phyloP scores from a whole-genome alignment of 352 stramenopile genomes.

The Phytophthora pseudosyringae region DNA sequence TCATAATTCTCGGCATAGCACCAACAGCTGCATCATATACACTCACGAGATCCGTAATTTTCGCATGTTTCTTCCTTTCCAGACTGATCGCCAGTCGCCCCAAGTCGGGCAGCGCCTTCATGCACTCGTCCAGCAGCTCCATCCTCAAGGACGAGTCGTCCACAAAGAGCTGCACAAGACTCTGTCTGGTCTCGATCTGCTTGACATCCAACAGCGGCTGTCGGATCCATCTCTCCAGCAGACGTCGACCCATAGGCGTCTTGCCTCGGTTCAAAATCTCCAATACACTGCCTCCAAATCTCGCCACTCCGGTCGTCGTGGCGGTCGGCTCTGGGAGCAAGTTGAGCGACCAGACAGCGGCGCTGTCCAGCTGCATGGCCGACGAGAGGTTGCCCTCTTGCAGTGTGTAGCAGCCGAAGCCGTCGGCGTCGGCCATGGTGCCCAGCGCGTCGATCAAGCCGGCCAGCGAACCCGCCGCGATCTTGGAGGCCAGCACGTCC shows the following conservation, averaged over 20 bases:
- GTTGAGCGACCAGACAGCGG: slow-evolving; percentile 93
- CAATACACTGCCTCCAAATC: slow-evolving; percentile 86
- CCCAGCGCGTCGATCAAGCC: slow-evolving; percentile 73
- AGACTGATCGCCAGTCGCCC: slow-evolving; percentile 70
- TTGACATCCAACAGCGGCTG: slow-evolving; percentile 94
- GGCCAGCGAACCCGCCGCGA: slow-evolving; percentile 71
- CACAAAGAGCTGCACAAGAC: slow-evolving; percentile 93
- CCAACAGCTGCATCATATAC: slow-evolving; percentile 84
- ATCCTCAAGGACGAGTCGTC: slow-evolving; percentile 88
- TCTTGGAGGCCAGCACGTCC: slow-evolving; percentile 67
- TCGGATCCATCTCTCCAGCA: slow-evolving; percentile 97
- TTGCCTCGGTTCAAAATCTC: slow-evolving; percentile 96
- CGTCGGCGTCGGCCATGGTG: slow-evolving; percentile 70
- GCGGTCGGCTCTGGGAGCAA: slow-evolving; percentile 84
- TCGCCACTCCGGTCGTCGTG: slow-evolving; percentile 42
- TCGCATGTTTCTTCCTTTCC: slow-evolving; percentile 76
- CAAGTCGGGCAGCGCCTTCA: slow-evolving; percentile 85
- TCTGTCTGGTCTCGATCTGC: slow-evolving; percentile 90
- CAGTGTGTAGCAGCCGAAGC: slow-evolving; percentile 81
- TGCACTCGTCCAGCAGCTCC: slow-evolving; percentile 89
- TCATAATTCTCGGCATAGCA: slow-evolving; percentile 69
- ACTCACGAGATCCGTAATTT: slow-evolving; percentile 81
- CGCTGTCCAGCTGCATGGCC: slow-evolving; percentile 93
- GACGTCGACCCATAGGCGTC: slow-evolving; percentile 92
- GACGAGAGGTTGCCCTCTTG: slow-evolving; percentile 71